Evolutionary conservation across 1,139 yeast species (phyloP).

Genomic region (Candida sanyaensis): DNA sequence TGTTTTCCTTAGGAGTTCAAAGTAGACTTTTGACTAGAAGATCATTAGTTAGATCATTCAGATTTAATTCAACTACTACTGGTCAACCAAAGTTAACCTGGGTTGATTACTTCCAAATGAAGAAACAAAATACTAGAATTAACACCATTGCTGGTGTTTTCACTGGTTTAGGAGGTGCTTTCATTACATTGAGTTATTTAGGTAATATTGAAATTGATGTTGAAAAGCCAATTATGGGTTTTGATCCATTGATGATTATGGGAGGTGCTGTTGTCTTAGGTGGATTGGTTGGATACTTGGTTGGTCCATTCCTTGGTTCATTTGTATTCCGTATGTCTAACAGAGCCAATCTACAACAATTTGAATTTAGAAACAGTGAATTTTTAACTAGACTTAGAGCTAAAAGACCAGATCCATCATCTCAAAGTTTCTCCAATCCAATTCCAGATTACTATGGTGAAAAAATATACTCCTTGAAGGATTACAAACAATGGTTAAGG

Average conservation of each 20-base stretch:
- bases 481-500: slow-evolving; percentile 93
- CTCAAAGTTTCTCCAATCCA: slow-evolving; percentile 89
- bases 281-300: slow-evolving; percentile 76
- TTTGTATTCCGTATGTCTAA: slow-evolving; percentile 60
- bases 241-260: slow-evolving; percentile 82
- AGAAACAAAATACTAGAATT: slow-evolving; percentile 72
- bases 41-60: slow-evolving; percentile 9
- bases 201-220: slow-evolving; percentile 83
- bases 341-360: slow-evolving; percentile 47
- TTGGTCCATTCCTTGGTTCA: slow-evolving; percentile 84
- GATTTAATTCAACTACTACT: slow-evolving; percentile 23
- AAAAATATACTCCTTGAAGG: slow-evolving; percentile 81
- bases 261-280: slow-evolving; percentile 66
- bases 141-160: slow-evolving; percentile 67
- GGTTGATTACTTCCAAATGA: slow-evolving; percentile 75
- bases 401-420: slow-evolving; percentile 91
- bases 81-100: slow-evolving; percentile 49
- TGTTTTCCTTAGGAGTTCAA: slow-evolving; percentile 15
- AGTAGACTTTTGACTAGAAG: slow-evolving; percentile 11
- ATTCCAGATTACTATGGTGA: slow-evolving; percentile 98
- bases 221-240: slow-evolving; percentile 78
- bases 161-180: slow-evolving; percentile 69
- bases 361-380: slow-evolving; percentile 63
- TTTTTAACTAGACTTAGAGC: slow-evolving; percentile 72
- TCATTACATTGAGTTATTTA: slow-evolving; percentile 72